Evolutionary conservation across 2,329 filamentous ascomycete genomes (phyloP).

Genomic region (Diplocarpon mali): DNA sequence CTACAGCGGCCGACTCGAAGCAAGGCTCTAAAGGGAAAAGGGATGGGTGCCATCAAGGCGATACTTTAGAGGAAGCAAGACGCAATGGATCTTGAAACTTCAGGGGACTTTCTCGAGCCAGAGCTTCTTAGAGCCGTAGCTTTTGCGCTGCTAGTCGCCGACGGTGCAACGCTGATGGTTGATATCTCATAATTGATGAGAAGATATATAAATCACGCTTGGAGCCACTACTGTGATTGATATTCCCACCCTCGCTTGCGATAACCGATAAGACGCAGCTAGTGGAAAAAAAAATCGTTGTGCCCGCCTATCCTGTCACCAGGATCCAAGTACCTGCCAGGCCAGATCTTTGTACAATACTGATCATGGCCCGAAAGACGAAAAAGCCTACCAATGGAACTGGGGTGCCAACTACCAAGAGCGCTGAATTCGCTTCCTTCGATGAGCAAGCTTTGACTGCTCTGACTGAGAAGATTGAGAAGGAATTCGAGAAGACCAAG

Average conservation of each 20-base stretch:
- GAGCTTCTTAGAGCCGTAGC: too few relatives aligned
- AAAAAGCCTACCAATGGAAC: conserved; percentile 12
- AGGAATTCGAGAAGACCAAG: conserved; percentile 34
- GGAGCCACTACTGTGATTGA: too few relatives aligned
- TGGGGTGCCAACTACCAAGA: conserved; percentile 9
- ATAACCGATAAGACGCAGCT: neutral
- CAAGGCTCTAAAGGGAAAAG: neutral
- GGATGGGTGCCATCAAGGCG: neutral
- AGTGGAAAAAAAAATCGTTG: too few relatives aligned
- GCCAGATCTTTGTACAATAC: neutral
- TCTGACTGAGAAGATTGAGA: conserved; percentile 46
- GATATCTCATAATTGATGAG: too few relatives aligned
- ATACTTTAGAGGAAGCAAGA: neutral
- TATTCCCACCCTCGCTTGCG: neutral
- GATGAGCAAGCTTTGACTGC: conserved; percentile 40
- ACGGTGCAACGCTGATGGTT: too few relatives aligned
- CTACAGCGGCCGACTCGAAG: neutral
- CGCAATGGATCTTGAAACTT: too few relatives aligned
- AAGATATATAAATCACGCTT: too few relatives aligned
- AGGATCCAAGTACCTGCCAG: too few relatives aligned
- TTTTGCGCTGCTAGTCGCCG: too few relatives aligned
- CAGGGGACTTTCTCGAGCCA: too few relatives aligned
- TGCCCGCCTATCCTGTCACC: too few relatives aligned
- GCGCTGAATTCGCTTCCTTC: conserved; percentile 31
- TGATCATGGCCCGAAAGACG: conserved; percentile 20